phyloP scores from a whole-genome alignment of 306 rosid species.

The Begonia loranthoides region DNA sequence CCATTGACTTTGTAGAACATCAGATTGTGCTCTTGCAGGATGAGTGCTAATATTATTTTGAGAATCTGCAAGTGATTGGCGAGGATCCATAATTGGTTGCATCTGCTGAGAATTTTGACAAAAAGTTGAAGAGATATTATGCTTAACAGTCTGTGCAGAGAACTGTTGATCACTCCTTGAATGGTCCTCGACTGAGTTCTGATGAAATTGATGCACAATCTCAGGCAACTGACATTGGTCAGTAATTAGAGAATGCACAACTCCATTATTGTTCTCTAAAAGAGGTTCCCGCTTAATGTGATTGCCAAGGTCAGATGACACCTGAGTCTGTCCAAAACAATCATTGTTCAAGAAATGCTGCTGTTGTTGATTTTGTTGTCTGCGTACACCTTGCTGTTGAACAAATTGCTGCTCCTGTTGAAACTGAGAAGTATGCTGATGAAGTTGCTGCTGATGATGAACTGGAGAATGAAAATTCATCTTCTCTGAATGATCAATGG shows the following conservation, averaged over 20 bases:
- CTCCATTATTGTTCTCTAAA: conserved; percentile 51
- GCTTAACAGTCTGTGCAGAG: conserved; percentile 42
- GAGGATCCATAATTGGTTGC: conserved; percentile 43
- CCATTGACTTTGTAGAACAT: conserved; percentile 36
- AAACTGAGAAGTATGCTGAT: conserved; percentile 56
- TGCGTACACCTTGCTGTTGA: conserved; percentile 43
- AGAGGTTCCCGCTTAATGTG: conserved; percentile 65
- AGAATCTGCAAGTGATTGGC: conserved; percentile 41
- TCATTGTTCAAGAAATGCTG: conserved; percentile 47
- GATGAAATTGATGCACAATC: conserved; percentile 70
- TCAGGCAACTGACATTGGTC: conserved; percentile 63
- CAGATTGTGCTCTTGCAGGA: conserved; percentile 54
- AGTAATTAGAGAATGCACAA: conserved; percentile 32
- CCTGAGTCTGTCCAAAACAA: conserved; percentile 49
- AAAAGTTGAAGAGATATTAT: conserved; percentile 34
- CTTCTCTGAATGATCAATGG: conserved; percentile 56
- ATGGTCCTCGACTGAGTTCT: conserved; percentile 39
- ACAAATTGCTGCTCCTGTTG: conserved; percentile 48
- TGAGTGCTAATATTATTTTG: conserved; percentile 54
- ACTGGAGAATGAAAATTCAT: conserved; percentile 50
- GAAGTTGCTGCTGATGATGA: conserved; percentile 54
- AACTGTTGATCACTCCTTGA: conserved; percentile 43
- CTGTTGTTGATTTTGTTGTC: conserved; percentile 52
- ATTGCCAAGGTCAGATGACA: conserved; percentile 38
- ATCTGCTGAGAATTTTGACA: conserved; percentile 50